Conservation (phyloP, 2,329 filamentous ascomycete species). For the Clarireedia hainanense region DNA sequence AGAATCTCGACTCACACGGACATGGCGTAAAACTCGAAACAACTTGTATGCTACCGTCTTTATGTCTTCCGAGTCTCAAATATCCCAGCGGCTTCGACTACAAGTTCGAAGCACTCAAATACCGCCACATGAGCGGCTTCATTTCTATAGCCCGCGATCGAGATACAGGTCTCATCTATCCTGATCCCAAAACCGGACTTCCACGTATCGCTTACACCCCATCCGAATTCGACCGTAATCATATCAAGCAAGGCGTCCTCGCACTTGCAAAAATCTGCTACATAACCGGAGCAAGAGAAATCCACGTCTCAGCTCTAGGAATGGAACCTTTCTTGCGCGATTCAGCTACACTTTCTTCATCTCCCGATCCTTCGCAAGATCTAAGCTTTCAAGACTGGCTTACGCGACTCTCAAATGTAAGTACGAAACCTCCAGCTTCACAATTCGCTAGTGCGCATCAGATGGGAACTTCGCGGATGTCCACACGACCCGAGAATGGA, state of each 20-base stretch:
- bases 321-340: constrained; percentile 49
- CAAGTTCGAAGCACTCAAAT: constrained; percentile 63
- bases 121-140: constrained; percentile 62
- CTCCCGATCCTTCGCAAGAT: constrained; percentile 35
- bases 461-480: constrained; percentile 74
- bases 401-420: constrained; percentile 13
- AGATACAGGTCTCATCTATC: constrained; percentile 65
- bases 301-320: constrained; percentile 57
- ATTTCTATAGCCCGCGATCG: constrained; percentile 71
- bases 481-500: constrained; percentile 37
- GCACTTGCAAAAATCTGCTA: constrained; percentile 71
- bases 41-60: constrained; percentile 62
- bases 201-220: constrained; percentile 62
- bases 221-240: constrained; percentile 62
- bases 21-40: constrained; percentile 80
- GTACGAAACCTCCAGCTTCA: constrained; percentile 8
- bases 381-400: constrained; percentile 56
- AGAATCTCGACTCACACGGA: constrained; percentile 71
- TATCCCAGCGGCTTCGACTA: constrained; percentile 63
- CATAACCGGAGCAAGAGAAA: constrained; percentile 71
- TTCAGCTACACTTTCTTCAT: background rate
- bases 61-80: constrained; percentile 53
- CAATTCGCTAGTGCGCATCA: constrained; percentile 68
- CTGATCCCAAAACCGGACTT: constrained; percentile 59
- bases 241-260: constrained; percentile 64